These are phyloP conservation scores for Suhomyces wounanorum DNA, from an alignment of 1,139 yeast species.

Conservation along the genomic window DNA sequence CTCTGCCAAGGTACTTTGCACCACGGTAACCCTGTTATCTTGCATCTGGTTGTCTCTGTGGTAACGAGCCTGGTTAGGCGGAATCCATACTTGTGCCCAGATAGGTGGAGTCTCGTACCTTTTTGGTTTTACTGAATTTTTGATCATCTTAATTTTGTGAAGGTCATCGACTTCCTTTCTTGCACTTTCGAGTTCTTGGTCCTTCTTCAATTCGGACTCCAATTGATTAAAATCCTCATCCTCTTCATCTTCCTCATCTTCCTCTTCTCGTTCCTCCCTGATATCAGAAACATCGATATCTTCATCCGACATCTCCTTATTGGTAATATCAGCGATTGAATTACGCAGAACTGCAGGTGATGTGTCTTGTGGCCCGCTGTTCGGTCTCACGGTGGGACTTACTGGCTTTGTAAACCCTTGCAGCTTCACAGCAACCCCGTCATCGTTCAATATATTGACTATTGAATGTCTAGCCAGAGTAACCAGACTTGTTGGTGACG, in stretches of 20 bases:
- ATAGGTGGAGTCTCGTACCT: constrained; percentile 69
- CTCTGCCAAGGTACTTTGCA: neutral
- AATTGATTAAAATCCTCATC: neutral
- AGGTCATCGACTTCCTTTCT: constrained; percentile 17
- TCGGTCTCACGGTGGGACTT: constrained; percentile 9
- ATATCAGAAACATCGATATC: constrained; percentile 43
- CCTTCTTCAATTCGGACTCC: neutral
- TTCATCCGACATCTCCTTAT: constrained; percentile 17
- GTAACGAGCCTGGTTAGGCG: constrained; percentile 35
- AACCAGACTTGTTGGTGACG: constrained; percentile 14
- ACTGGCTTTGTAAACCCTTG: constrained; percentile 11
- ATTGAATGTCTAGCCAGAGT: constrained; percentile 25
- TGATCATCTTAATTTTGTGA: constrained; percentile 20
- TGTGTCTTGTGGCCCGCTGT: neutral
- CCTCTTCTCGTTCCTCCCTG: constrained; percentile 28
- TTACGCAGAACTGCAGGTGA: constrained; percentile 28
- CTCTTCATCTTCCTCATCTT: constrained; percentile 5
- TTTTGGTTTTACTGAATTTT: constrained; percentile 50
- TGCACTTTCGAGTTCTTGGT: neutral
- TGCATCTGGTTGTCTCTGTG: constrained; percentile 8
- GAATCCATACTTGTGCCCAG: constrained; percentile 81
- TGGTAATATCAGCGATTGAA: constrained; percentile 50
- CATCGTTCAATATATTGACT: constrained; percentile 25
- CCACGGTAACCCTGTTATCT: neutral
- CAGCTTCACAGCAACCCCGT: constrained; percentile 9